Evolutionary conservation across 2,329 filamentous ascomycete genomes (phyloP), one percentile per base, ranked within the genome.

Genomic region (Colletotrichum aenigma): DNA sequence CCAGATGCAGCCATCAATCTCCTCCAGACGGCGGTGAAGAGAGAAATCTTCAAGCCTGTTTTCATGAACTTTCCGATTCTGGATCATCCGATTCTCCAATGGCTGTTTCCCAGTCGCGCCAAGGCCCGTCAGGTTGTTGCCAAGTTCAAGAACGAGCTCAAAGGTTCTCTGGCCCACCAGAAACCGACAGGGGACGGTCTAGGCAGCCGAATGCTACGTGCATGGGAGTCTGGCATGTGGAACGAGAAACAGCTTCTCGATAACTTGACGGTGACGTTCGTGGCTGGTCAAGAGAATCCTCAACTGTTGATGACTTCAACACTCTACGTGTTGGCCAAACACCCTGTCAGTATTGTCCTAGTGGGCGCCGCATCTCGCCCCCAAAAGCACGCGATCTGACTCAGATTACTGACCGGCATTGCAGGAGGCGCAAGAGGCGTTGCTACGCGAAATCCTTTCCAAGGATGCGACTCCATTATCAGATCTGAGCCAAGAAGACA

Each of bases 231-330:
- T 6, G 81, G 82, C 6, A 69, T 71, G 18, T 79, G 73, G 73
- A 30, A 68, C 26, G 83, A 86, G 70, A 81, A 83, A 68, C 84
- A 86, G 66, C 83, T 86, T 74, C 81, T 84, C 18, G 83, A 86
- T 66, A 87, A 87, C 56, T 74, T 85, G 21, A 85, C 84, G 43
- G 82, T 87, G 16, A 78, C 82, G 2, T 87, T 86, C 62, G 80
- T 87, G 16, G 85, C 85, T 0, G 84, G 84, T 0, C 85, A 87
- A 67, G 85, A 87, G 77, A 87, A 87, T 70, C 82, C 84, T 2
- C 85, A 86, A 78, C 79, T 84, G 69, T 78, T 83, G 21, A 80
- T 86, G 21, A 82, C 81, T 16, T 85, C 82, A 2, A 80, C 79
- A 24, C 72, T 86, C 52, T 86, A 84, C 77, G 78, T 84, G n/a